Conservation (phyloP, 768 basidiomycete genomes). For the Kwoniella europaea region DNA sequence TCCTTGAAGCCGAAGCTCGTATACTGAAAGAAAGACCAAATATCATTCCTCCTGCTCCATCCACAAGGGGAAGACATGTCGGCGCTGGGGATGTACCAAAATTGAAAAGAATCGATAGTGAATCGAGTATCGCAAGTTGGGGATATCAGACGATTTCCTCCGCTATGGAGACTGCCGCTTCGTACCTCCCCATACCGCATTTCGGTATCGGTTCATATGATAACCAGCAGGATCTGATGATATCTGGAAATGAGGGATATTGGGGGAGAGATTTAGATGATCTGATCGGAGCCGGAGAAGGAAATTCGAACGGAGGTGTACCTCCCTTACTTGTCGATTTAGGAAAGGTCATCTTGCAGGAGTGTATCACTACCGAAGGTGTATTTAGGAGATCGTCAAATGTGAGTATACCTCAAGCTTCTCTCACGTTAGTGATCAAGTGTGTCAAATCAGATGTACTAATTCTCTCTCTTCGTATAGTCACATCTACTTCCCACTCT, state of each 20-base stretch:
- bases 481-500: conserved; percentile 29
- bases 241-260: conserved; percentile 15
- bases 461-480: conserved; percentile 15
- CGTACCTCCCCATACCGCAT: conserved; percentile 24
- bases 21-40: conserved; percentile 21
- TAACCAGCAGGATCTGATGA: not conserved
- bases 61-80: not conserved
- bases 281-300: conserved; percentile 5
- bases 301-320: conserved; percentile 13
- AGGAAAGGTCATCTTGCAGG: conserved; percentile 33
- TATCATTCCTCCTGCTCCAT: conserved; percentile 10
- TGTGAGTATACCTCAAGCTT: conserved; percentile 28
- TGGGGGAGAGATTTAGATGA: conserved; percentile 30
- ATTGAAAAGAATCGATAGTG: conserved; percentile 10
- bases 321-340: conserved; percentile 30
- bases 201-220: conserved; percentile 8
- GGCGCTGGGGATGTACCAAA: not conserved
- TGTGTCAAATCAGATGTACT: not conserved
- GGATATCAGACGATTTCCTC: conserved; percentile 24
- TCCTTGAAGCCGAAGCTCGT: conserved; percentile 35
- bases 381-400: conserved; percentile 41
- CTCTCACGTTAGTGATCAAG: not conserved
- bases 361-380: conserved; percentile 37
- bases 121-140: conserved; percentile 22
- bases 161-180: conserved; percentile 19